Base-by-base conservation (phyloP, 2,329 filamentous ascomycete genomes). In the Talaromyces sp. region DNA sequence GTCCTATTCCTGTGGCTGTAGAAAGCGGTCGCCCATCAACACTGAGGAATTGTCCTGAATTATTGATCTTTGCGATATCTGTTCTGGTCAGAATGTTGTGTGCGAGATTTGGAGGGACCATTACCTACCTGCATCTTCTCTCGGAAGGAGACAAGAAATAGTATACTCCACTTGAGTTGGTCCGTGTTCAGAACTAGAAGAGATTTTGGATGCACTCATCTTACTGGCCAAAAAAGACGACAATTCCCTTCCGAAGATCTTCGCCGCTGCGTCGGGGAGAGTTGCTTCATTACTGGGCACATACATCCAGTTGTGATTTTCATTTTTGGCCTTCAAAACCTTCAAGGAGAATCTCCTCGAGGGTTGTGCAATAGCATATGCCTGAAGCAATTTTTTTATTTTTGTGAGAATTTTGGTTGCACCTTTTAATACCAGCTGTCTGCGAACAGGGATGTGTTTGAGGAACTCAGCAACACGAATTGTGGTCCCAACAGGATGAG, bases 271-370 rank as follows among this genome's bases (percentile, higher is more conserved):
- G 65, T 86, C 81, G 55, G 75, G 70, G 2, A 82, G 63, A 33
- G 70, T 76, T 6, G 76, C 73, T 17, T 70, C 72, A 22, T 70
- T 56, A 39, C 78, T 80, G 0, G 84, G 82, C 1, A 80, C 81
- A 65, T 86, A 88, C 13, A 78, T 73, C 74, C 83, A 86, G 41
- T 88, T 89, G 3, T 65, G 70, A 49, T 80, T 79, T 57, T 86
- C 80, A 60, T 84, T 86, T 66, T 85, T 86, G 2, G 77, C 81
- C 65, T 84, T 82, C 17, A 87, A 57, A 0, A 78, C 71, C 52
- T 75, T 80, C n/a, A 84, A 62, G 1, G 80, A 80, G 22, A 87
- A 74, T 11, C 84, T 74, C n/a, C 80, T 76, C 9, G 73, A 66
- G 4, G 82, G 82, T 52, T 82, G 77, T 14, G 84, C 81, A 36